These are phyloP conservation scores for Yarrowia hollandica DNA, from an alignment of 805 yeast genomes.

Conservation along the genomic window DNA sequence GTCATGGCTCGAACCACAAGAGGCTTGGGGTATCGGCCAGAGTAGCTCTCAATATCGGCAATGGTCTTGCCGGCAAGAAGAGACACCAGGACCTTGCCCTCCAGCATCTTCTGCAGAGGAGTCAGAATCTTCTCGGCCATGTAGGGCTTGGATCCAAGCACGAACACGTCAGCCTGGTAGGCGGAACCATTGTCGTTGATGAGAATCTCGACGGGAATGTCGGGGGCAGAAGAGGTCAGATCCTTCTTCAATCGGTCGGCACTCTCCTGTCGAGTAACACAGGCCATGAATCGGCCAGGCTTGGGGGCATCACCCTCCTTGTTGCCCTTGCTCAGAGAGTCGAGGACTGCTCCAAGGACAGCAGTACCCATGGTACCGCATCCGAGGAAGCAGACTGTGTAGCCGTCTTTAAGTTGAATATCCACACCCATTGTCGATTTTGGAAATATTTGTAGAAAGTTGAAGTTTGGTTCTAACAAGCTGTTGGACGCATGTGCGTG, in stretches of 20 bases:
- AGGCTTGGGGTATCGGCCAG: conserved; percentile 39
- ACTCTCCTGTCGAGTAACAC: conserved; percentile 61
- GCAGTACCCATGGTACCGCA: conserved; percentile 98
- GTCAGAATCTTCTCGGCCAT: conserved; percentile 62
- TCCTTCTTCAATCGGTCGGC: conserved; percentile 51
- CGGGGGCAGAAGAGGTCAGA: conserved; percentile 26
- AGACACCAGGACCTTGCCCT: conserved; percentile 67
- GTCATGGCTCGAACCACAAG: conserved; percentile 93
- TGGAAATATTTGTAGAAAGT: neutral
- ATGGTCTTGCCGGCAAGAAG: conserved; percentile 92
- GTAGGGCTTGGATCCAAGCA: conserved; percentile 89
- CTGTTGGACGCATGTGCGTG: neutral
- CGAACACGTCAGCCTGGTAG: conserved; percentile 61
- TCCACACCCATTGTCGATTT: conserved; percentile 7
- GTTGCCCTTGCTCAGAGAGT: conserved; percentile 42
- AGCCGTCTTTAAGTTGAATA: conserved; percentile 34
- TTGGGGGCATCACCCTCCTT: conserved; percentile 42
- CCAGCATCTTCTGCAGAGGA: conserved; percentile 48
- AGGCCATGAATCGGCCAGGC: conserved; percentile 75
- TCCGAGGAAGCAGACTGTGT: conserved; percentile 77
- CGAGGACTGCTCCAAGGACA: conserved; percentile 73
- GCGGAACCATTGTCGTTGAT: conserved; percentile 55
- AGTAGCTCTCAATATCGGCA: conserved; percentile 48
- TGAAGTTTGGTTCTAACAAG: neutral
- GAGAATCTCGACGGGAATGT: conserved; percentile 50